phyloP scores from a whole-genome alignment of 2,329 filamentous ascomycete species.

The Colletotrichum zoysiae region DNA sequence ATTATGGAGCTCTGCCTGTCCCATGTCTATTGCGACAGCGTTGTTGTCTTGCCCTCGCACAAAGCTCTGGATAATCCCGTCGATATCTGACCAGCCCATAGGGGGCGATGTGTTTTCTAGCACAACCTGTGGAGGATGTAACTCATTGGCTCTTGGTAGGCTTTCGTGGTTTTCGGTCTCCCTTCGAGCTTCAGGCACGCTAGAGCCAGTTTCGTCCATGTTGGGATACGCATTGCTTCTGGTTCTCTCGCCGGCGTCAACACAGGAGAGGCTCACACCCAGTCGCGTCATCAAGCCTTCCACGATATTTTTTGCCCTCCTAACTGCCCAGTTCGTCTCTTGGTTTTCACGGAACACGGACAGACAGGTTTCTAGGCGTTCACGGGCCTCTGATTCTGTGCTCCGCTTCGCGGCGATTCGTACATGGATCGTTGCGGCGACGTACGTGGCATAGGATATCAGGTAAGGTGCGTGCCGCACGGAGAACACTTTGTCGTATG shows the following conservation, averaged over 20 bases:
- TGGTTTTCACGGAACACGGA: conserved; percentile 62
- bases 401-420: conserved; percentile 62
- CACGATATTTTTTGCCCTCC: conserved; percentile 59
- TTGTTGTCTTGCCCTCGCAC: conserved; percentile 44
- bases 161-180: not conserved
- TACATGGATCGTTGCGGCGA: conserved; percentile 64
- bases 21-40: conserved; percentile 8
- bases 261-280: conserved; percentile 46
- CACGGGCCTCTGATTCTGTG: conserved; percentile 54
- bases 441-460: conserved; percentile 68
- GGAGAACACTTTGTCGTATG: conserved; percentile 60
- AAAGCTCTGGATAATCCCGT: conserved; percentile 54
- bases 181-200: not conserved
- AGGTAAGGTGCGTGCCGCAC: conserved; percentile 63
- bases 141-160: not conserved
- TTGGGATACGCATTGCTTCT: not conserved
- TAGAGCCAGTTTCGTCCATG: not conserved
- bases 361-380: conserved; percentile 58
- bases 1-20: not conserved
- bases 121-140: not conserved
- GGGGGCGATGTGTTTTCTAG: conserved; percentile 21
- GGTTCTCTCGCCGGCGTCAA: not conserved
- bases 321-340: conserved; percentile 63
- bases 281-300: conserved; percentile 60
- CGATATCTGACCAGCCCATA: conserved; percentile 50